Base-by-base conservation (phyloP, 2,329 filamentous ascomycete genomes). In the Juglanconis sp. region DNA sequence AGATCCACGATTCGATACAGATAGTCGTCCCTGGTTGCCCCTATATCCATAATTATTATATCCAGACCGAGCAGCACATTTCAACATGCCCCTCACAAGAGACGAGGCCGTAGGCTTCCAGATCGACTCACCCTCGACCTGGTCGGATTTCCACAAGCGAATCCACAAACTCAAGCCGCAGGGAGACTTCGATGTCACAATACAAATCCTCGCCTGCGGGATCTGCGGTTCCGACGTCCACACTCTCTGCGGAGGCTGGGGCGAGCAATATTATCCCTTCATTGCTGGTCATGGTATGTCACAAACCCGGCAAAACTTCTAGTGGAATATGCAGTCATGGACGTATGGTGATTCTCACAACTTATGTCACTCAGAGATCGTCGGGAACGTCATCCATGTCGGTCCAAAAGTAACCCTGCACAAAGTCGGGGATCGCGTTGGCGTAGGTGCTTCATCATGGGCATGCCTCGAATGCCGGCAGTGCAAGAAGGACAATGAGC, bases 161-260 rank as follows among this genome's bases (percentile, higher is more conserved):
- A 74, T 93, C 79, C 92, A 91, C 79, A 84, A 87, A 67, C 87
- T 93, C 61, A 95, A 96, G 79, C 89, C 90, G 17, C 96, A 96
- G 72, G 91, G 88, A 65, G 90, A 93, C 72, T 84, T 91, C 74
- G 92, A 96, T 71, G 86, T 96, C 68, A 92, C 96, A 72, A 85
- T 96, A 76, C 89, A 93, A 79, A 88, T 96, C 69, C 87, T 92
- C 66, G 87, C 85, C 71, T 94, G 90, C 70, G 90, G 91, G 70
- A 81, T 92, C 56, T 92, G 89, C 72, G 85, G 87, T 66, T 88
- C 84, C 66, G 88, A 92, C 70, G 78, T 89, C 52, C 88, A 90
- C 76, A 90, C 86, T 62, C 82, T 91, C 71, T 85, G 74, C 68
- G 86, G 87, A 64, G 87, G 87, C 63, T 90, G 87, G 87, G 87